A percentile compares a stretch with the other conserved stretches of the same genome.
Conservation (phyloP, 352 stramenopile genomes). For the Phytophthora crassamura region DNA sequence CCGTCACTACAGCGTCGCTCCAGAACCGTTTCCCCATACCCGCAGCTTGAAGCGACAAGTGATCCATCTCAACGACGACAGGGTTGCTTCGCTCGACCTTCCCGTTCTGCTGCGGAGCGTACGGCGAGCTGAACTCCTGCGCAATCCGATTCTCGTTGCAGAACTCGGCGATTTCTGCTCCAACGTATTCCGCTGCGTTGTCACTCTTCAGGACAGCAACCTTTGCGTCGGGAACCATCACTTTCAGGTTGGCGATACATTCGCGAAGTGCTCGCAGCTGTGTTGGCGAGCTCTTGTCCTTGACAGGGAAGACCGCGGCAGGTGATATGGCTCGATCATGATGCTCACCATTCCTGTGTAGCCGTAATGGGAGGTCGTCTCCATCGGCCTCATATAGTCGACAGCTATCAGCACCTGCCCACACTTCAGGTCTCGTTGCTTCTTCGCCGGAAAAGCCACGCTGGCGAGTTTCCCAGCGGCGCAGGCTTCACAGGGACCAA, state of each 20-base stretch:
- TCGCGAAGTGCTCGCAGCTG: background rate
- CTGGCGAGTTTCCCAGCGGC: background rate
- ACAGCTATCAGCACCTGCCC: slow-evolving; percentile 5
- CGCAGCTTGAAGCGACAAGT: slow-evolving; percentile 6
- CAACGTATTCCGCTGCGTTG: slow-evolving; percentile 20
- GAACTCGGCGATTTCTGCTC: slow-evolving; percentile 12
- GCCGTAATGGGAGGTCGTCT: slow-evolving; percentile 9
- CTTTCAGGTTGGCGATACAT: too few relatives aligned
- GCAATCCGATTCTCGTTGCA: slow-evolving; percentile 16
- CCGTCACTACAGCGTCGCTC: slow-evolving; percentile 12
- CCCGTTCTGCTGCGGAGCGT: slow-evolving; percentile 16
- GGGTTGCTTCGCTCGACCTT: slow-evolving; percentile 19
- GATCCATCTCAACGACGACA: slow-evolving; percentile 15
- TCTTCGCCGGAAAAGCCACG: background rate
- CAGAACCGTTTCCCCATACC: slow-evolving; percentile 3
- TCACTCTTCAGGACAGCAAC: slow-evolving; percentile 20
- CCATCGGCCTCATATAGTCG: slow-evolving; percentile 18
- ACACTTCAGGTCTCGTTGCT: background rate
- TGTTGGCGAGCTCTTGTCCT: slow-evolving; percentile 3
- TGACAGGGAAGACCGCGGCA: slow-evolving; percentile 8
- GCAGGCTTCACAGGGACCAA: too few relatives aligned
- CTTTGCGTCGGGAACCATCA: too few relatives aligned
- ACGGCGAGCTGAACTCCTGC: slow-evolving; percentile 12
- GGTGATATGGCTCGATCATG: slow-evolving; percentile 17
- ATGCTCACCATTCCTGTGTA: slow-evolving; percentile 16